Conservation (phyloP, 768 basidiomycete species). For the Dentipellis sp. region DNA sequence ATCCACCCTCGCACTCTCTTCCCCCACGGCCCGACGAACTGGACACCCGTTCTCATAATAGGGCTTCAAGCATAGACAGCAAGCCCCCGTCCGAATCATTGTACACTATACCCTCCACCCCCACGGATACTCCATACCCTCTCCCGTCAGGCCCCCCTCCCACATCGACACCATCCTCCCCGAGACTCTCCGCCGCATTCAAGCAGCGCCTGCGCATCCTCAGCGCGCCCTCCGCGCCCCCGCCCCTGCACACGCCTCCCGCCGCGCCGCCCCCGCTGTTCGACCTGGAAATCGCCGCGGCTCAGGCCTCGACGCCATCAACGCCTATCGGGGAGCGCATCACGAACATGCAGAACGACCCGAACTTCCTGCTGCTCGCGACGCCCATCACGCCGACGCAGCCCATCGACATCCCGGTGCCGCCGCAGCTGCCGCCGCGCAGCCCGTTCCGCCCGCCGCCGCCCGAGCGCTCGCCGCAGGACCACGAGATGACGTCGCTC, state of each 20-base stretch:
- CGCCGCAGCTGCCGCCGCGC: constrained; percentile 15
- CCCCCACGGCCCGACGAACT: constrained; percentile 59
- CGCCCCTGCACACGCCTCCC: constrained; percentile 17
- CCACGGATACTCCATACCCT: constrained; percentile 26
- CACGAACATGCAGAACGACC: constrained; percentile 37
- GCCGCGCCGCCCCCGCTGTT: constrained; percentile 17
- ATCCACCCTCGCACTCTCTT: constrained; percentile 48
- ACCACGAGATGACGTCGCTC: constrained; percentile 37
- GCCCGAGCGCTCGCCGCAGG: constrained; percentile 20
- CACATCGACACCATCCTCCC: constrained; percentile 9
- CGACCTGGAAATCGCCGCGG: constrained; percentile 8
- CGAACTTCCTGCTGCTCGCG: constrained; percentile 51
- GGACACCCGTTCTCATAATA: constrained; percentile 16
- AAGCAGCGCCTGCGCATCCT: constrained; percentile 60
- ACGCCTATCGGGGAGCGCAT: constrained; percentile 67
- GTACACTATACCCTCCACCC: constrained; percentile 38
- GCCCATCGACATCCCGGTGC: constrained; percentile 16
- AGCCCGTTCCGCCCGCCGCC: constrained; percentile 20
- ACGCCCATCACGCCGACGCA: constrained; percentile 35
- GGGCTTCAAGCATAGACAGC: constrained; percentile 18
- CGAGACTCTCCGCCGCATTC: constrained; percentile 21
- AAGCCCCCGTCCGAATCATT: constrained; percentile 25
- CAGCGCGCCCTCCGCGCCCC: constrained; percentile 31
- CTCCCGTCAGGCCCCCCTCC: constrained; percentile 33
- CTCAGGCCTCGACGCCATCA: constrained; percentile 17